Evolutionary conservation across 495 filamentous ascomycete genomes (phyloP).

Genomic region (Amniculicola lignicola): DNA sequence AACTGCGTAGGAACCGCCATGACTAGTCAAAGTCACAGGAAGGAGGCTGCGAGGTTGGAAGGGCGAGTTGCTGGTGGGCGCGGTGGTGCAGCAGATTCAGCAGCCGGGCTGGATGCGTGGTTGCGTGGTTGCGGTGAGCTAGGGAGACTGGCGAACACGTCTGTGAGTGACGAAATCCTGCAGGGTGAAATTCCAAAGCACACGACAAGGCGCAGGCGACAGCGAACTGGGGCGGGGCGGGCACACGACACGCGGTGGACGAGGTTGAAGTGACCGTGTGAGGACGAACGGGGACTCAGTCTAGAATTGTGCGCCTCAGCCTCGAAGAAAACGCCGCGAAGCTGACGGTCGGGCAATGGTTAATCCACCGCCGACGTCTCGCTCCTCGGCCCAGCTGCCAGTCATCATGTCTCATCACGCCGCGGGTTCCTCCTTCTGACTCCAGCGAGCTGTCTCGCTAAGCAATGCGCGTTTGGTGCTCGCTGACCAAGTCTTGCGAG

Average conservation of each 20-base stretch:
- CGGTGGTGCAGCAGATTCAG: not conserved
- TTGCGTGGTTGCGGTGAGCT: conserved; percentile 12
- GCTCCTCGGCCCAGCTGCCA: no score
- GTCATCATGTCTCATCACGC: no score
- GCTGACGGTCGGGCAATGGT: no score
- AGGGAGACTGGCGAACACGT: conserved; percentile 16
- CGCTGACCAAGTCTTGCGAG: no score
- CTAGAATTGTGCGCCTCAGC: conserved; percentile 9
- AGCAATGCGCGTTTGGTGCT: no score
- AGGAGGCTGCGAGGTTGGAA: not conserved
- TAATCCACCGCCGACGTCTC: no score
- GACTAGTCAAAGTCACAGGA: conserved; percentile 77
- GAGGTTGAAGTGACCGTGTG: conserved; percentile 2
- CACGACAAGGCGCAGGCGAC: conserved; percentile 9
- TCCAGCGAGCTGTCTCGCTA: no score
- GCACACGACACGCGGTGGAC: conserved; percentile 15
- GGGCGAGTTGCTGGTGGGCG: conserved; percentile 17
- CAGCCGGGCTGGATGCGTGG: conserved; percentile 4
- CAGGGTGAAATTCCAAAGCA: not conserved
- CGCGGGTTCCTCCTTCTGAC: no score
- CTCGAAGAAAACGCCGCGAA: not conserved
- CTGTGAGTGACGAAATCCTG: conserved; percentile 17
- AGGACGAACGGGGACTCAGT: conserved; percentile 3
- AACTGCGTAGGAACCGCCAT: conserved; percentile 90
- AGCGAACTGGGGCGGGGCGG: not conserved